Conservation (phyloP, 805 yeast species). For the Lachancea lanzarotensis region DNA sequence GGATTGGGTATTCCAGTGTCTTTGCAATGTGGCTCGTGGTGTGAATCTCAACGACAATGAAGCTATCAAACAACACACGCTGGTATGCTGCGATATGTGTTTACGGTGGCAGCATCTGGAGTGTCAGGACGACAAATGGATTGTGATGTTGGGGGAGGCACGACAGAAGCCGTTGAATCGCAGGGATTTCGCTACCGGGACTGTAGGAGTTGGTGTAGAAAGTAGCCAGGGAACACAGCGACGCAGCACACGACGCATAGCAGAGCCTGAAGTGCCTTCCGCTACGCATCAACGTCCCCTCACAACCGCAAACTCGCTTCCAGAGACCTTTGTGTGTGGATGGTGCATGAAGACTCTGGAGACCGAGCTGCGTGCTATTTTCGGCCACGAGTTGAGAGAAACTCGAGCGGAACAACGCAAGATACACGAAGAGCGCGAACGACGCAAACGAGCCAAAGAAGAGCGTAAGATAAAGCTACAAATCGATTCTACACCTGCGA, state of each 20-base stretch:
- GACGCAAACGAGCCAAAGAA: constrained; percentile 21
- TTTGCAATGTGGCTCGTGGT: constrained; percentile 10
- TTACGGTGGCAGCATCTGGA: constrained; percentile 32
- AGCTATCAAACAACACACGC: constrained; percentile 15
- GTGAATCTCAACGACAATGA: constrained; percentile 7
- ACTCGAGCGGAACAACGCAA: constrained; percentile 21
- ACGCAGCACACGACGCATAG: constrained; percentile 20
- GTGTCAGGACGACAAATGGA: constrained; percentile 17
- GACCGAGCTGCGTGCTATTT: constrained; percentile 17
- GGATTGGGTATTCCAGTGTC: constrained; percentile 31
- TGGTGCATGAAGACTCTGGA: constrained; percentile 23
- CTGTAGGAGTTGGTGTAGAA: constrained; percentile 14
- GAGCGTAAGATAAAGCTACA: constrained; percentile 11
- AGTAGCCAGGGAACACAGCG: constrained; percentile 4
- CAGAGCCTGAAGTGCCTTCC: constrained; percentile 6
- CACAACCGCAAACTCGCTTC: background rate
- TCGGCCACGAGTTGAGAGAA: constrained; percentile 21
- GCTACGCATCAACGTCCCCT: background rate
- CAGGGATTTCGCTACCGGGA: constrained; percentile 17
- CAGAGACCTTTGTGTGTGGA: constrained; percentile 22
- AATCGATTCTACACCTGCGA: background rate
- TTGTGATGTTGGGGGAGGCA: constrained; percentile 8
- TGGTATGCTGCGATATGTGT: constrained; percentile 31
- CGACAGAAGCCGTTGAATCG: constrained; percentile 1
- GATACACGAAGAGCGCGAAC: constrained; percentile 26